Percentiles rank a stretch among this genome's conserved stretches.
phyloP scores from a whole-genome alignment of 129 eudicot species.

The Mikania micrantha region DNA sequence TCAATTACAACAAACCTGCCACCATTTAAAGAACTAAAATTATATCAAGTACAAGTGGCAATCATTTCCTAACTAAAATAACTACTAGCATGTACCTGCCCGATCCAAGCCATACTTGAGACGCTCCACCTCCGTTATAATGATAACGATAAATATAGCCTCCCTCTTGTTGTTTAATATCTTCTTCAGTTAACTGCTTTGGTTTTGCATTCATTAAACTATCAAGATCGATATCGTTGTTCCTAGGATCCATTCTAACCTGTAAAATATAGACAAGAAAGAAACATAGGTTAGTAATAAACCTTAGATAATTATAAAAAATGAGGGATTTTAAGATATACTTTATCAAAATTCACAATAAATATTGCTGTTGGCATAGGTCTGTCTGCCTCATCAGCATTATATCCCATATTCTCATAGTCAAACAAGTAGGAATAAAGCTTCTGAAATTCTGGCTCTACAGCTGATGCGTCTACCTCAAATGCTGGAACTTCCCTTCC shows the following conservation, averaged over 20 bases:
- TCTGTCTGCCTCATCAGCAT: constrained; percentile 62
- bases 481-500: constrained; percentile 93
- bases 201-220: constrained; percentile 55
- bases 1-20: constrained; percentile 80
- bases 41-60: background rate
- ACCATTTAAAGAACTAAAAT: constrained; percentile 6
- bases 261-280: constrained; percentile 26
- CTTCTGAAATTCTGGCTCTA: constrained; percentile 83
- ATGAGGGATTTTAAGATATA: constrained; percentile 21
- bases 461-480: constrained; percentile 85
- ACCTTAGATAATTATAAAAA: background rate
- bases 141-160: constrained; percentile 87
- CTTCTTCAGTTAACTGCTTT: constrained; percentile 58
- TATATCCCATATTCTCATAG: constrained; percentile 46
- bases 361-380: constrained; percentile 87
- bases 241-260: constrained; percentile 97
- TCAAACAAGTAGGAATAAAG: constrained; percentile 84
- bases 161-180: constrained; percentile 88
- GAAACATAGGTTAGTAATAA: background rate
- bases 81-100: constrained; percentile 53
- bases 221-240: constrained; percentile 76
- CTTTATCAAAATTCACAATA: constrained; percentile 93
- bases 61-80: background rate
- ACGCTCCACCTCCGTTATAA: constrained; percentile 95
- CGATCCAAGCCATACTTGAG: constrained; percentile 97